Evolutionary conservation across 345 rosid species (phyloP).

Genomic region (Murraya paniculata): DNA sequence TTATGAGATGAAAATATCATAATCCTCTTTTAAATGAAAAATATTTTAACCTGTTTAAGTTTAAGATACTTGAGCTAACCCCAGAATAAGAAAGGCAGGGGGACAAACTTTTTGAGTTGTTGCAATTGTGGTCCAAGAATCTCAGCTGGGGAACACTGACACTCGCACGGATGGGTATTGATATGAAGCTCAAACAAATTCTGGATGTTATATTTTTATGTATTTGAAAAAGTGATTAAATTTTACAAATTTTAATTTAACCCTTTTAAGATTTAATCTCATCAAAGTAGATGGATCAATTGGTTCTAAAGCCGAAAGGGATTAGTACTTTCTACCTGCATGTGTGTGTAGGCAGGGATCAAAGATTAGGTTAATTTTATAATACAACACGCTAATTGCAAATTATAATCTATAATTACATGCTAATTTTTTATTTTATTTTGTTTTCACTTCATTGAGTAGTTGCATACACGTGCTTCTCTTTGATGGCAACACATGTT

Average conservation of each 20-base stretch:
- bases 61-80: too few relatives aligned
- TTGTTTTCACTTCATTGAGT: background rate
- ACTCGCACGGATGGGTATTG: slow-evolving; percentile 1
- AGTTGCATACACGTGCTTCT: background rate
- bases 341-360: background rate
- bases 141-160: background rate
- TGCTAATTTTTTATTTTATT: background rate
- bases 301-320: background rate
- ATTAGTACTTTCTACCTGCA: background rate
- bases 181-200: background rate
- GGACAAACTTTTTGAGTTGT: background rate
- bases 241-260: background rate
- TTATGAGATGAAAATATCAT: too few relatives aligned
- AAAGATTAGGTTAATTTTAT: too few relatives aligned
- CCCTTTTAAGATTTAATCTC: background rate
- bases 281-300: background rate
- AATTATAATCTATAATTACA: too few relatives aligned
- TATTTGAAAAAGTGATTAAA: background rate
- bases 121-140: slow-evolving; percentile 17
- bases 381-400: too few relatives aligned
- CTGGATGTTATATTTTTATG: background rate
- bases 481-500: background rate
- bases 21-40: too few relatives aligned
- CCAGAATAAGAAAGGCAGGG: too few relatives aligned
- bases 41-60: too few relatives aligned